phyloP scores from a whole-genome alignment of 768 basidiomycete genomes.

The Macrolepiota fuliginosa region DNA sequence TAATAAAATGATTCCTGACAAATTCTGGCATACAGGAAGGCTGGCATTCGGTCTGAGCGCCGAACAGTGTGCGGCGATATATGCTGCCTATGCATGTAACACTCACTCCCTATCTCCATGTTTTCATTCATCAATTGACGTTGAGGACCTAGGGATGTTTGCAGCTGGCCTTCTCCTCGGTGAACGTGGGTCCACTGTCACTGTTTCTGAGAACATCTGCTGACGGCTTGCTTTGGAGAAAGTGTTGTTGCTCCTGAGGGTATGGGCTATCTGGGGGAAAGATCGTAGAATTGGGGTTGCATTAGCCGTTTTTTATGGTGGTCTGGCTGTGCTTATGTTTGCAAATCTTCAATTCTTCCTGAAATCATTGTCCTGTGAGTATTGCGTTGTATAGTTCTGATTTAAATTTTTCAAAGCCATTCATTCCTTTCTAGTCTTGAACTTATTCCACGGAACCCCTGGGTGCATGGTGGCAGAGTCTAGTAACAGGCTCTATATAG shows the following conservation, averaged over 20 bases:
- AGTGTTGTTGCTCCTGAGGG: conserved; percentile 8
- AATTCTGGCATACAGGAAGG: not conserved
- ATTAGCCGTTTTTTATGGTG: not conserved
- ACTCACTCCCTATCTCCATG: not conserved
- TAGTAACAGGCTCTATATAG: not conserved
- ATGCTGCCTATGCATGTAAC: not conserved
- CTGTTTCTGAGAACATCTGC: no score
- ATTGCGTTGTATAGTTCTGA: not conserved
- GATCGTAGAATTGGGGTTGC: not conserved
- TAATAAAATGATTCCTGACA: no score
- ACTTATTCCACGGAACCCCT: not conserved
- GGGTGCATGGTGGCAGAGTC: not conserved
- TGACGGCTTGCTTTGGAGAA: not conserved
- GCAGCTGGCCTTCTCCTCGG: not conserved
- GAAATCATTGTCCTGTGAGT: conserved; percentile 1
- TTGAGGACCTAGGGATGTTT: not conserved
- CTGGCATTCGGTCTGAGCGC: not conserved
- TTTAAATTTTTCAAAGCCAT: not conserved
- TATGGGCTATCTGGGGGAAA: conserved; percentile 11
- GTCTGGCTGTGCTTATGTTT: not conserved
- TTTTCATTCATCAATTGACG: no score
- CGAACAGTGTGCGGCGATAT: not conserved
- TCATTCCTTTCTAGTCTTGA: not conserved
- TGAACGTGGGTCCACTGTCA: not conserved
- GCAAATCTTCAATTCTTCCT: conserved; percentile 1